Percentiles rank a stretch among this genome's conserved stretches.
Conservation (phyloP, 495 filamentous ascomycete species). For the Geoglossum glabrum region DNA sequence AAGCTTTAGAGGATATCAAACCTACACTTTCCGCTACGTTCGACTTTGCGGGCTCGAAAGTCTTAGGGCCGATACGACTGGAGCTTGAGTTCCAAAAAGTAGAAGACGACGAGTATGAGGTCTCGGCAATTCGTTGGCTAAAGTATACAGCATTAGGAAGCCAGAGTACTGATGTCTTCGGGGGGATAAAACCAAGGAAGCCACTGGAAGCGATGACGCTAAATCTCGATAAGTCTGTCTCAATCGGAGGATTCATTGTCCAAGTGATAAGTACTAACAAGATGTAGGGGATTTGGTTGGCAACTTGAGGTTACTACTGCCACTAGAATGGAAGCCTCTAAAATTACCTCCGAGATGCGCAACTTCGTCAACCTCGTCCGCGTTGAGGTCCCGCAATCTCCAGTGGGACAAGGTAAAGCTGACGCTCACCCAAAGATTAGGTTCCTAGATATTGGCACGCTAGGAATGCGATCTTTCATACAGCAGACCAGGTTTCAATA, state of each 20-base stretch:
- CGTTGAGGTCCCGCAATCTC: slow-evolving; percentile 1
- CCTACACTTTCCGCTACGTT: slow-evolving; percentile 23
- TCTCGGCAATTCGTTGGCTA: slow-evolving; percentile 8
- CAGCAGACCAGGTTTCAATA: slow-evolving; percentile 12
- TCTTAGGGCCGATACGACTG: slow-evolving; percentile 16
- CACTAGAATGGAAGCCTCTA: slow-evolving; percentile 11
- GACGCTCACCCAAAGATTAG: background rate
- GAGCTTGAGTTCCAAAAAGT: slow-evolving; percentile 13
- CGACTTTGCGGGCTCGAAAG: slow-evolving; percentile 17
- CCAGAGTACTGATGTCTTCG: background rate
- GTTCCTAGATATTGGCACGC: background rate
- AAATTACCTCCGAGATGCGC: slow-evolving; percentile 11
- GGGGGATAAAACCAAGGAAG: background rate
- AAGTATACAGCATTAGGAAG: background rate
- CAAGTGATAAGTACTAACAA: background rate
- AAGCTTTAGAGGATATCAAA: slow-evolving; percentile 12
- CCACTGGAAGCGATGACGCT: background rate
- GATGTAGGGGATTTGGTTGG: slow-evolving; percentile 19
- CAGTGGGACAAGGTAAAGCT: background rate
- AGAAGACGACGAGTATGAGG: slow-evolving; percentile 5
- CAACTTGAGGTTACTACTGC: slow-evolving; percentile 19
- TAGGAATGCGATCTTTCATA: background rate
- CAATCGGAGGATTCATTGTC: background rate
- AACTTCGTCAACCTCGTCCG: slow-evolving; percentile 9
- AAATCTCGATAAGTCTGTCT: slow-evolving; percentile 3